phyloP scores from a whole-genome alignment of 305 asterid species.

The Plantago coronopus region DNA sequence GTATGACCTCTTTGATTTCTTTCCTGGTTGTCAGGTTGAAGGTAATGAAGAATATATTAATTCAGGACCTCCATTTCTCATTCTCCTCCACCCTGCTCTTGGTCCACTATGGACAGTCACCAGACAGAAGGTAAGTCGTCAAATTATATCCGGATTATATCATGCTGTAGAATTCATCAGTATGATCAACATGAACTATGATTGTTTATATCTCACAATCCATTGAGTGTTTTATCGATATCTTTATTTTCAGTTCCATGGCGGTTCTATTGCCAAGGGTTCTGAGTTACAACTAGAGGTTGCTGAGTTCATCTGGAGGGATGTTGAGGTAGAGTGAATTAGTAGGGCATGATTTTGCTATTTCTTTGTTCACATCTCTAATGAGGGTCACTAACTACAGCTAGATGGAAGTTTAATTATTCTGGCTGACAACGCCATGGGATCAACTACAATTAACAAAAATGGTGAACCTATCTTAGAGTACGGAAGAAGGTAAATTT shows the following conservation, averaged over 20 bases:
- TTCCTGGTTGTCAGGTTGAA: constrained; percentile 51
- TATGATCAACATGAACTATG: constrained; percentile 7
- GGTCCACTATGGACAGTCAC: constrained; percentile 98
- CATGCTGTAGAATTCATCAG: constrained; percentile 15
- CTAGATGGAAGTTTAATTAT: constrained; percentile 84
- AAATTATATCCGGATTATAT: constrained; percentile 9
- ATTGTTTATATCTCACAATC: constrained; percentile 2
- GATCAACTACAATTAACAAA: constrained; percentile 47
- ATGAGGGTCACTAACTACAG: constrained; percentile 45
- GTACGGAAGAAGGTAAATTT: constrained; percentile 83
- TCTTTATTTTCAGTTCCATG: constrained; percentile 57
- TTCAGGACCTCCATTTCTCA: constrained; percentile 90
- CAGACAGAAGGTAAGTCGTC: constrained; percentile 68
- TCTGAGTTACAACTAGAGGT: constrained; percentile 91
- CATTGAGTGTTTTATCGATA: constrained; percentile 25
- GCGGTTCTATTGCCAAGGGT: constrained; percentile 84
- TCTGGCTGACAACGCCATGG: constrained; percentile 77
- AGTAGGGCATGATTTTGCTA: constrained; percentile 11
- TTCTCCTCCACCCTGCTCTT: constrained; percentile 96
- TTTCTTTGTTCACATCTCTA: constrained; percentile 27
- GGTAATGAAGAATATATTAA: constrained; percentile 66
- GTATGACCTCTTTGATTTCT: background rate
- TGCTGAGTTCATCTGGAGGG: constrained; percentile 86
- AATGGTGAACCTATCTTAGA: constrained; percentile 64
- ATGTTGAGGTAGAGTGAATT: constrained; percentile 68